Conservation (phyloP, 345 rosid genomes). For the Eucalyptus virginea region DNA sequence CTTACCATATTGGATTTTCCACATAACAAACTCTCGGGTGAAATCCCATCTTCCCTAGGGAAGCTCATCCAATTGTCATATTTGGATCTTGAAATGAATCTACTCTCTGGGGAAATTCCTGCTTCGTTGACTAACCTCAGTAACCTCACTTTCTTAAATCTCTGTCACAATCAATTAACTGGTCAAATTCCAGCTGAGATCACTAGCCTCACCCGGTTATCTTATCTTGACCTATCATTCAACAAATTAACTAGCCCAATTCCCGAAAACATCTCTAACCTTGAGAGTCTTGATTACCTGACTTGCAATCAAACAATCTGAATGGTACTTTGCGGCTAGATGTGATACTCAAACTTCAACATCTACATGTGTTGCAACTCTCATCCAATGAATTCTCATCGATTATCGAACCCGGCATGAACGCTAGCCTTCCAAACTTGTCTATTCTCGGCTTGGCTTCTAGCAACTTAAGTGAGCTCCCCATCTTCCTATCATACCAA, state of each 20-base stretch:
- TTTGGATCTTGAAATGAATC: too few species aligned
- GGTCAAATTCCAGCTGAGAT: not conserved
- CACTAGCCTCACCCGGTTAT: not conserved
- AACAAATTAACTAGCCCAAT: not conserved
- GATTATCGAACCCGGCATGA: not conserved
- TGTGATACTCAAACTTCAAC: not conserved
- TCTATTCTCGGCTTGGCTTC: not conserved
- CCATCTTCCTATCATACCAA: conserved; percentile 4
- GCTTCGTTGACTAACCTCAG: too few species aligned
- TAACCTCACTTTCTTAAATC: not conserved
- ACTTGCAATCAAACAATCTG: not conserved
- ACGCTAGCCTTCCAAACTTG: not conserved
- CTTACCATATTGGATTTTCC: too few species aligned
- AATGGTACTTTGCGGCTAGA: not conserved
- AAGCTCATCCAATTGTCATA: too few species aligned
- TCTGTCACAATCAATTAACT: not conserved
- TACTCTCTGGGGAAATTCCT: too few species aligned
- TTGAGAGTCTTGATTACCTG: not conserved
- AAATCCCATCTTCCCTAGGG: too few species aligned
- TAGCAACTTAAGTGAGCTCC: conserved; percentile 7
- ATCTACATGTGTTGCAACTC: not conserved
- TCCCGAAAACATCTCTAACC: not conserved
- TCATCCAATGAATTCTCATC: not conserved
- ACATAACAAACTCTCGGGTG: too few species aligned
- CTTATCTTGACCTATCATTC: not conserved